Conservation (phyloP, 169 alveolate species). For the Eimeria necatrix region DNA sequence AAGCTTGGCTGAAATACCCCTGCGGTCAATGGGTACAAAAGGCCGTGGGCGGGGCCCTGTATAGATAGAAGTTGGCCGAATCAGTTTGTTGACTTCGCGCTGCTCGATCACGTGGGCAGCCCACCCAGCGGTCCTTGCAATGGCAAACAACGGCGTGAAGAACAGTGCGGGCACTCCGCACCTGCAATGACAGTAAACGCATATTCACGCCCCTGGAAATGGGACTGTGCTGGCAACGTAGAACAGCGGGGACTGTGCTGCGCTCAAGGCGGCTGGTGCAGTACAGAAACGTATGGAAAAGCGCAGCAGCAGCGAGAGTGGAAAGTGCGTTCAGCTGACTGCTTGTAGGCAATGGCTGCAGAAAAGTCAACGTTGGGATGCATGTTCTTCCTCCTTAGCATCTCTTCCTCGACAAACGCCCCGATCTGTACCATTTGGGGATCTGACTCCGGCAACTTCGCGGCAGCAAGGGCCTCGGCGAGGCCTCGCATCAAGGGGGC, state of each 20-base stretch:
- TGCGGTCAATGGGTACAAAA: slow-evolving; percentile 51
- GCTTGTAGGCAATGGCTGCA: slow-evolving; percentile 88
- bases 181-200: slow-evolving; percentile 54
- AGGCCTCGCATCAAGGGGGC: slow-evolving; percentile 85
- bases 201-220: background rate
- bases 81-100: slow-evolving; percentile 86
- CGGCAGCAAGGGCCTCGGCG: slow-evolving; percentile 52
- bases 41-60: slow-evolving; percentile 84
- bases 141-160: slow-evolving; percentile 90
- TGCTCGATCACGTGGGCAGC: slow-evolving; percentile 90
- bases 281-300: background rate
- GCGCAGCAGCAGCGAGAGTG: slow-evolving; percentile 9
- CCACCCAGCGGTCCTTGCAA: slow-evolving; percentile 91
- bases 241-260: background rate
- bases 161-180: slow-evolving; percentile 87
- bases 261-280: background rate
- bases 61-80: slow-evolving; percentile 87
- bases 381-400: slow-evolving; percentile 87
- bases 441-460: slow-evolving; percentile 37
- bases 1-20: slow-evolving; percentile 31
- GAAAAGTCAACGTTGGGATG: slow-evolving; percentile 92
- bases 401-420: slow-evolving; percentile 85
- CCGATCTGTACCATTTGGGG: slow-evolving; percentile 82
- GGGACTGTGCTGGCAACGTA: background rate
- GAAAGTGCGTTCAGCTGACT: slow-evolving; percentile 79